Base-by-base conservation (phyloP, 1,284 basidiomycete species). In the Phenoliferia sp. region DNA sequence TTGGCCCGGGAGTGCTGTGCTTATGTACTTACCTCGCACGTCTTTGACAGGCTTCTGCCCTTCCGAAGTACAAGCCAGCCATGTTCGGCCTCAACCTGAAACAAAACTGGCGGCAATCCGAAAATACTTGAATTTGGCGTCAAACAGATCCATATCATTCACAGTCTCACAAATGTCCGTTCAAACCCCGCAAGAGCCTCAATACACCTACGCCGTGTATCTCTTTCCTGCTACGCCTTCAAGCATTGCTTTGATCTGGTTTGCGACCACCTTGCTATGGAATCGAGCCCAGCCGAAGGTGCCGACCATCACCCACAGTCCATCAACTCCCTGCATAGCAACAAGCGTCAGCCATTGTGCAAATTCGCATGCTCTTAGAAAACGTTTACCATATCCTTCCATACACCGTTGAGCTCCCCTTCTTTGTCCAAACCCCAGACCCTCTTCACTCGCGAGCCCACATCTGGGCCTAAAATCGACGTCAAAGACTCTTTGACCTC, bases 341-440 rank as follows among this genome's bases (percentile, higher is more conserved):
- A n/a, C 12, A 48, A 48, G 39, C 39, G 39, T 48, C 39, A 48
- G 39, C 22, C 22, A 12, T 48, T 48, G 39, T 48, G 39, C 39
- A 48, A n/a, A n/a, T n/a, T n/a, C n/a, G n/a, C n/a, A n/a, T n/a
- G n/a, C n/a, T n/a, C n/a, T n/a, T n/a, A n/a, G n/a, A n/a, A n/a
- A n/a, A n/a, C n/a, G n/a, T n/a, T 44, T 12, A 12, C 39, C 39
- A 12, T 54, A 28, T 26, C 50, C 50, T 54, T 54, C 50, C 50
- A 54, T 9, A 54, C 50, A n/a, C 50, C 50, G 50, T 54, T 54
- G 22, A 86, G 77, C 76, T 88, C 85, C 1, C 85, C 85, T 69
- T 87, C 85, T 16, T 78, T 75, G 72, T 85, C 81, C 32, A 86
- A 73, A 3, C 84, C 83, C 87, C 86, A 88, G 28, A 87, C 78